Conservation (phyloP, 2,329 filamentous ascomycete genomes). For the Pseudogymnoascus sp. region DNA sequence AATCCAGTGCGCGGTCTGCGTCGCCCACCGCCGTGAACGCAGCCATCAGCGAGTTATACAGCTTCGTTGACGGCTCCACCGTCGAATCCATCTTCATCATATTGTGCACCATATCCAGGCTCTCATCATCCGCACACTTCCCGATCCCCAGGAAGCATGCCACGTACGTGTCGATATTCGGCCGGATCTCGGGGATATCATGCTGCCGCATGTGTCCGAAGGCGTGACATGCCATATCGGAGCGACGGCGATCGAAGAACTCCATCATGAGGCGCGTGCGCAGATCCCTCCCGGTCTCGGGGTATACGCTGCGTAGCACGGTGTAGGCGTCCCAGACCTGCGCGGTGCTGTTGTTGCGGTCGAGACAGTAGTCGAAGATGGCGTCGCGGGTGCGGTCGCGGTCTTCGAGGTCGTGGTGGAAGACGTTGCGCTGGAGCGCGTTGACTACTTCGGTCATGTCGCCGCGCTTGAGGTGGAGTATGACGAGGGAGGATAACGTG, state of each 20-base stretch:
- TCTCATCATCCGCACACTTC: constrained; percentile 47
- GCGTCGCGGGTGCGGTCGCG: constrained; percentile 56
- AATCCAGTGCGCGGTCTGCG: constrained; percentile 58
- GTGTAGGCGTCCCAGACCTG: constrained; percentile 58
- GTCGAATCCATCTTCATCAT: constrained; percentile 89
- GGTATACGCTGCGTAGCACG: constrained; percentile 55
- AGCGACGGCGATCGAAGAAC: constrained; percentile 68
- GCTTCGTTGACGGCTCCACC: constrained; percentile 63
- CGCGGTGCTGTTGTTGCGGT: constrained; percentile 51
- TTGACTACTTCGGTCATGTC: constrained; percentile 75
- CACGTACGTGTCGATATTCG: constrained; percentile 67
- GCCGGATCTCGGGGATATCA: constrained; percentile 51
- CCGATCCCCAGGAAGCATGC: constrained; percentile 69
- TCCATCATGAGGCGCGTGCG: constrained; percentile 68
- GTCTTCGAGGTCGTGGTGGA: constrained; percentile 61
- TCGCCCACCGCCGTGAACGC: constrained; percentile 66
- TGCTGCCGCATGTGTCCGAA: constrained; percentile 93
- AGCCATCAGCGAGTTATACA: constrained; percentile 81
- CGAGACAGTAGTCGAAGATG: constrained; percentile 59
- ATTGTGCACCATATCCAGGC: constrained; percentile 72
- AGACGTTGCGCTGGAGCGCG: constrained; percentile 66
- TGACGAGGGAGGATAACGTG: constrained; percentile 65
- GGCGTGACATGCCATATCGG: constrained; percentile 77
- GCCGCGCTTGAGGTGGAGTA: constrained; percentile 64
- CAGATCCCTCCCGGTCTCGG: constrained; percentile 53